Evolutionary conservation across 352 stramenopile genomes (phyloP).

Genomic region (Phytopythium montanum): DNA sequence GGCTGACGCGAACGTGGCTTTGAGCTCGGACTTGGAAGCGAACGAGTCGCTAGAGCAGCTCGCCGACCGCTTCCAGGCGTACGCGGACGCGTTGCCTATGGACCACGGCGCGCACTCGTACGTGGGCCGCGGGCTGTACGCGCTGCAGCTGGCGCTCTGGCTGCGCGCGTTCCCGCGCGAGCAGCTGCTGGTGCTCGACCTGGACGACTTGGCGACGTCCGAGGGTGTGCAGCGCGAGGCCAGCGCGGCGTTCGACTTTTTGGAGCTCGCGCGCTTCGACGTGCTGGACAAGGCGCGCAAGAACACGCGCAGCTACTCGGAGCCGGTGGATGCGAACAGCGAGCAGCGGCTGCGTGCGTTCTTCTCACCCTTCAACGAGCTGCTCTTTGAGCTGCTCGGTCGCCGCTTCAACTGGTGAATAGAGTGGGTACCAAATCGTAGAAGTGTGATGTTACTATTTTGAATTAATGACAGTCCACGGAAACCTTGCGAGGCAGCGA

Average conservation of each 20-base stretch:
- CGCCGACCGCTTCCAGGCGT: conserved; percentile 34
- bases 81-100: conserved; percentile 38
- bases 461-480: too few species aligned
- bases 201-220: conserved; percentile 82
- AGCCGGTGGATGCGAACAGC: conserved; percentile 28
- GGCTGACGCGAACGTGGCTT: conserved; percentile 18
- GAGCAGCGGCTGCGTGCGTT: conserved; percentile 42
- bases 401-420: conserved; percentile 33
- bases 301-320: conserved; percentile 66
- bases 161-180: conserved; percentile 81
- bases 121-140: conserved; percentile 89
- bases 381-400: conserved; percentile 51
- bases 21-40: conserved; percentile 14
- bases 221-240: conserved; percentile 29
- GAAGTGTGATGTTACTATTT: too few species aligned
- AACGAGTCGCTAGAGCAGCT: conserved; percentile 1
- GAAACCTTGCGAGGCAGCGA: too few species aligned
- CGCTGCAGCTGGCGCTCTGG: conserved; percentile 90
- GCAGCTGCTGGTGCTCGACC: conserved; percentile 82
- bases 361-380: conserved; percentile 68
- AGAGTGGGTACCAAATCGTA: too few species aligned
- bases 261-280: conserved; percentile 25
- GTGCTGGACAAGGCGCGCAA: conserved; percentile 49
- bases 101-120: conserved; percentile 77
- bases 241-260: conserved; percentile 45